Conservation (phyloP, 75 land plant genomes). For the Selaginella tamariscina region DNA sequence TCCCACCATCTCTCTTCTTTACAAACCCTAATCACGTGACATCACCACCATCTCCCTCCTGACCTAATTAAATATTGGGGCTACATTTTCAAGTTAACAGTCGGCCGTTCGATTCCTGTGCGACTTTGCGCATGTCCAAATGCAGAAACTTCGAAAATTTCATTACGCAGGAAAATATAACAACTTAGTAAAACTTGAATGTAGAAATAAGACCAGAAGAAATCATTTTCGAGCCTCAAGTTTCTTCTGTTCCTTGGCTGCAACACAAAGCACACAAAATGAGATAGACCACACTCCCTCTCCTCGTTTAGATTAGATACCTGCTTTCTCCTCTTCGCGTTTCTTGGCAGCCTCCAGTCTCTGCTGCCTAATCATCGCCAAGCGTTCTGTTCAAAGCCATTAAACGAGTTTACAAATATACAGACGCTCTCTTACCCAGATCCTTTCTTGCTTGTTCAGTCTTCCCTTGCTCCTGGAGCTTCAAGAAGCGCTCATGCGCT, state of each 20-base stretch:
- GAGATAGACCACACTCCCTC: slow-evolving; percentile 5
- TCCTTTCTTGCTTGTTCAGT: slow-evolving; percentile 83
- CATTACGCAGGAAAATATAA: no score
- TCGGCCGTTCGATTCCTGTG: no score
- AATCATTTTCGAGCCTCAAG: slow-evolving; percentile 69
- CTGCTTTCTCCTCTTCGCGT: slow-evolving; percentile 93
- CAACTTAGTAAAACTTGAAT: no score
- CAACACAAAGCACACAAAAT: slow-evolving; percentile 11
- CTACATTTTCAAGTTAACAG: no score
- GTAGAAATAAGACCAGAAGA: no score
- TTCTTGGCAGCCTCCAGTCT: slow-evolving; percentile 91
- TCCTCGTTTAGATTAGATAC: slow-evolving; percentile 21
- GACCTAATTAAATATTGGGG: no score
- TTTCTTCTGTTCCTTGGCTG: slow-evolving; percentile 85
- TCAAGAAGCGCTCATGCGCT: slow-evolving; percentile 81
- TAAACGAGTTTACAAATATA: not conserved
- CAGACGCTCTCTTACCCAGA: slow-evolving; percentile 34
- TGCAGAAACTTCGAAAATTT: no score
- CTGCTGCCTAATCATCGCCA: slow-evolving; percentile 75
- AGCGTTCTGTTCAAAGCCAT: slow-evolving; percentile 45
- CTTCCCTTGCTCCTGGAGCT: slow-evolving; percentile 86
- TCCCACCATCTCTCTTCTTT: not conserved
- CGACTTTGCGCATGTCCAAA: no score
- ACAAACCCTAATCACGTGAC: slow-evolving; percentile 3
- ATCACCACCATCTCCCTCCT: not conserved